These are phyloP conservation scores for Neurospora sp. DNA, from an alignment of 495 filamentous ascomycete species.

Conservation along the genomic window DNA sequence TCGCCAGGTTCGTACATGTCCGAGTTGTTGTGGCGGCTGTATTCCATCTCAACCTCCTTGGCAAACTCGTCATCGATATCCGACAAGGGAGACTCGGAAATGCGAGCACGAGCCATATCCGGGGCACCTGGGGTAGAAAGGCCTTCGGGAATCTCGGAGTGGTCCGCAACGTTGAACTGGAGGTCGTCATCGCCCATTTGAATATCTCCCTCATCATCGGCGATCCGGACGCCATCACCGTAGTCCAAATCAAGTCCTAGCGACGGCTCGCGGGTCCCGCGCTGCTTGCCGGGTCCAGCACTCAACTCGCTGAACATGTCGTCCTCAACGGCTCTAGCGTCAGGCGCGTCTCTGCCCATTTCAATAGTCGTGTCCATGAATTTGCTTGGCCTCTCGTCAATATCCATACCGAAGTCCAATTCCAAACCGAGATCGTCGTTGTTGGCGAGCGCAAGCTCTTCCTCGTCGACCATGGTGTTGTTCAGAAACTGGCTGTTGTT, in stretches of 20 bases:
- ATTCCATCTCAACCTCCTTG: conserved; percentile 42
- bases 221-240: conserved; percentile 42
- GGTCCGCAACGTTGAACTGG: conserved; percentile 39
- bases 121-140: conserved; percentile 11
- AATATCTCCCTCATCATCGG: conserved; percentile 51
- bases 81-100: conserved; percentile 61
- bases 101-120: conserved; percentile 41
- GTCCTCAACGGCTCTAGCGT: conserved; percentile 53
- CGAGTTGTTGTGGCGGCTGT: conserved; percentile 39
- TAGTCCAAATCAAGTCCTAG: conserved; percentile 38
- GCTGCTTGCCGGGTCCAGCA: conserved; percentile 36
- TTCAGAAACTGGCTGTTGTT: conserved; percentile 59
- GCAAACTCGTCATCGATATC: conserved; percentile 51
- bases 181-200: conserved; percentile 51
- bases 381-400: conserved; percentile 35
- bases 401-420: conserved; percentile 49
- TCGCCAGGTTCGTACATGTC: conserved; percentile 49
- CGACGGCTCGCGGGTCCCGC: conserved; percentile 28
- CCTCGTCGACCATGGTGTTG: conserved; percentile 47
- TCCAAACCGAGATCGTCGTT: conserved; percentile 48
- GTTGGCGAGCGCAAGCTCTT: conserved; percentile 40
- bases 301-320: conserved; percentile 62
- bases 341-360: conserved; percentile 71
- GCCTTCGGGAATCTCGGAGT: conserved; percentile 31
- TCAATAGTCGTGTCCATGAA: conserved; percentile 59